These are phyloP conservation scores for Petrea volubilis DNA, from an alignment of 257 asterid genomes.

Conservation along the genomic window DNA sequence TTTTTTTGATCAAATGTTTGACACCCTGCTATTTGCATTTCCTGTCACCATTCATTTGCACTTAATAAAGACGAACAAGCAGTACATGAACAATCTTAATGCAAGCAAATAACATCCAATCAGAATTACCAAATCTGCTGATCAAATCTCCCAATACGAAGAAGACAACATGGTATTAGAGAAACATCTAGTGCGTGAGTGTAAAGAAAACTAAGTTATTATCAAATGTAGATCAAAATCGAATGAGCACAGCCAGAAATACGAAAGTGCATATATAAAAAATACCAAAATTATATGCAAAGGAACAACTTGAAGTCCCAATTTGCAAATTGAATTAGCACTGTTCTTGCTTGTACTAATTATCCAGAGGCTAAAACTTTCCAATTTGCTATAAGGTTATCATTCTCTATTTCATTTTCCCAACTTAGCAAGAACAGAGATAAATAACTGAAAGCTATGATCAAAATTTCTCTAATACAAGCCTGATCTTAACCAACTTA, in stretches of 20 bases:
- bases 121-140: slow-evolving; percentile 15
- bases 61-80: slow-evolving; percentile 13
- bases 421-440: neutral
- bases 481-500: neutral
- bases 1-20: slow-evolving; percentile 46
- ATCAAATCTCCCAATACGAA: slow-evolving; percentile 1
- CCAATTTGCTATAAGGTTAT: neutral
- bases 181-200: slow-evolving; percentile 16
- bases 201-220: neutral
- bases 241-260: neutral
- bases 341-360: neutral
- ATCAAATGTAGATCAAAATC: neutral
- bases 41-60: slow-evolving; percentile 43
- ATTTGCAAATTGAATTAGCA: neutral
- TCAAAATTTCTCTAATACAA: neutral
- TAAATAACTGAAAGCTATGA: neutral
- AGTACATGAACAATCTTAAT: neutral
- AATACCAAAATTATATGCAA: no score
- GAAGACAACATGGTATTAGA: neutral
- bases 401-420: neutral
- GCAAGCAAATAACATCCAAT: slow-evolving; percentile 11
- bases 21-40: slow-evolving; percentile 67
- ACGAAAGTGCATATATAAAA: neutral
- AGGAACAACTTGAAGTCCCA: neutral
- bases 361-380: neutral